Base-by-base conservation (phyloP, 306 rosid species). In the Prunus mongolica region DNA sequence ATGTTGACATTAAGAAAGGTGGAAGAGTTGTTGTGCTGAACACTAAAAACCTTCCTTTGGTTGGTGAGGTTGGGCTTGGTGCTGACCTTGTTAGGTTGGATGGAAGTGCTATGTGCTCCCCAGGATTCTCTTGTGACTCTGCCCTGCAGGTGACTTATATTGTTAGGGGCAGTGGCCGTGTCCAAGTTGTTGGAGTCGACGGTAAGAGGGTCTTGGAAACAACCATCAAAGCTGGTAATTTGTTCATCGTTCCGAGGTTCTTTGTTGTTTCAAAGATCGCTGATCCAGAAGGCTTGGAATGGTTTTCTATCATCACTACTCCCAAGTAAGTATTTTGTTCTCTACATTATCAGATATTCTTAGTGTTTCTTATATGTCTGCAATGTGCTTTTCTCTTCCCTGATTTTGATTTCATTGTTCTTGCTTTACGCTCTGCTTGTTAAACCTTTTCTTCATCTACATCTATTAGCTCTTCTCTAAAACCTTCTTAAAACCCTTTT, bases 241-340 rank as follows among this genome's bases (percentile, higher is more conserved):
- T 91, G 88, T 91, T 93, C 83, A 91, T 93, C 12, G 97, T 91
- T 18, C 97, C 97, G 2, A 83, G 97, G 76, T 93, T 93, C 51
- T 87, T 87, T 25, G 93, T 91, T n/a, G 97, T 93, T 25, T 91
- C 97, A 0, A 91, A 93, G 91, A 93, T 93, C 65, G 91, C 86
- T 77, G 85, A 86, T 74, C 82, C 91, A 8, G 92, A 87, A 24
- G 97, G 97, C 18, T 2, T 93, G 88, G 97, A 89, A 45, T 93
- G 96, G 98, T 93, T 93, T 78, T 93, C 98, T 24, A 93, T 93
- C 67, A 88, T 91, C 81, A 74, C 90, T 51, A 90, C 96, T 65
- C 97, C 96, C 14, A 82, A 91, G 91, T 91, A 76, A 49, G 93
- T 56, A 3, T 27, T 28, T 55, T 46, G 50, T 18, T 22, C 8